These are phyloP conservation scores for Mycena pura DNA, from an alignment of 768 basidiomycete species.

Conservation along the genomic window DNA sequence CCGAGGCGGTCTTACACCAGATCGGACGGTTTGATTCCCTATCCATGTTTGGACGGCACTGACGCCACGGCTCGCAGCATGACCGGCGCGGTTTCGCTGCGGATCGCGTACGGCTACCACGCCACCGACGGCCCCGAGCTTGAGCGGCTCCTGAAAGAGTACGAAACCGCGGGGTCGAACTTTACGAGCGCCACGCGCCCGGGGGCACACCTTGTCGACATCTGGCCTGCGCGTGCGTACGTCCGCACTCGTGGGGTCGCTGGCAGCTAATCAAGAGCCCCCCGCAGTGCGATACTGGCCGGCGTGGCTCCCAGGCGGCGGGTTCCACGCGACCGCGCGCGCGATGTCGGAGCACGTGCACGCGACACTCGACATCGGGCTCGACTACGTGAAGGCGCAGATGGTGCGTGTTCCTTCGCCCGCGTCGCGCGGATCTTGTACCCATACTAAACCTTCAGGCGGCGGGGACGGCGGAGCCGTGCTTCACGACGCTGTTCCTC, in stretches of 20 bases:
- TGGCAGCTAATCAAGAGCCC: not conserved
- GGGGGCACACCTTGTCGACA: constrained; percentile 3
- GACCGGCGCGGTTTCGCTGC: not conserved
- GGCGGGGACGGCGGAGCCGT: not conserved
- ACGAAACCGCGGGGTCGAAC: not conserved
- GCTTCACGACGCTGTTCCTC: constrained; percentile 2
- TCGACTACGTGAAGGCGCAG: not conserved
- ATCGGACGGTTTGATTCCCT: not conserved
- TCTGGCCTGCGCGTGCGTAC: not conserved
- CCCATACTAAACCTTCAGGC: not conserved
- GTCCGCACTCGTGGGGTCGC: too few relatives aligned
- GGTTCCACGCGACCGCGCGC: not conserved
- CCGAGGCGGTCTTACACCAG: not conserved
- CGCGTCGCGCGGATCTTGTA: not conserved
- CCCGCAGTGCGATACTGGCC: not conserved
- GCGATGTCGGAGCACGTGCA: not conserved
- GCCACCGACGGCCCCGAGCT: not conserved
- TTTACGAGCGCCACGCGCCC: not conserved
- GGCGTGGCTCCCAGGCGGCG: not conserved
- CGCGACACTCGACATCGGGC: not conserved
- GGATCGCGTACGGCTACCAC: constrained; percentile 15
- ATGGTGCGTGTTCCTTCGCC: not conserved
- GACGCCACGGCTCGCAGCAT: not conserved
- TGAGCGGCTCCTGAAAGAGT: not conserved
- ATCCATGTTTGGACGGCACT: too few relatives aligned